phyloP scores from a whole-genome alignment of 1,139 yeast species.

The Suhomyces bribrorum region DNA sequence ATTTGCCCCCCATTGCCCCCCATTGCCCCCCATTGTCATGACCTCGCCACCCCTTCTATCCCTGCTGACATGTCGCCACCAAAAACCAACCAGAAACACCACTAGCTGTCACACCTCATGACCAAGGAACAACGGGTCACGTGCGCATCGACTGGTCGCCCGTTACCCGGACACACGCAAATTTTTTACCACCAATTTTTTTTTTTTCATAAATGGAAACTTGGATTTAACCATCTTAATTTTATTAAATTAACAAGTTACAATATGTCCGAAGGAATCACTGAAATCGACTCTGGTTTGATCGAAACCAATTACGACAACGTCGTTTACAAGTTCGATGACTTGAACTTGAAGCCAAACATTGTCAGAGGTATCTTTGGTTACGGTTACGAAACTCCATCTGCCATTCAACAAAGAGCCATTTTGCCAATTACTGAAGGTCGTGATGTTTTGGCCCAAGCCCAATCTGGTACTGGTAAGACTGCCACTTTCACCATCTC shows the following conservation, averaged over 20 bases:
- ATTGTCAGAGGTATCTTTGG: constrained; percentile 90
- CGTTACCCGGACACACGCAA: constrained; percentile 19
- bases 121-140: constrained; percentile 1
- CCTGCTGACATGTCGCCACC: too few species aligned
- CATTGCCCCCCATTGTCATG: too few species aligned
- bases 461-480: constrained; percentile 99
- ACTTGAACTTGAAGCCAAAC: constrained; percentile 76
- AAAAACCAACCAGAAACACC: too few species aligned
- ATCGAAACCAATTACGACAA: constrained; percentile 98
- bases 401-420: constrained; percentile 98
- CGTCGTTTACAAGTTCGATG: constrained; percentile 87
- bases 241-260: constrained; percentile 3
- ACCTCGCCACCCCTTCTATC: neutral
- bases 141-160: constrained; percentile 12
- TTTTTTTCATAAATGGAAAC: constrained; percentile 7
- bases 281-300: constrained; percentile 79
- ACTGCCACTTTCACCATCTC: constrained; percentile 98
- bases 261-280: constrained; percentile 58
- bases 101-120: neutral
- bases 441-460: constrained; percentile 97
- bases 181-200: constrained; percentile 11
- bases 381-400: constrained; percentile 97
- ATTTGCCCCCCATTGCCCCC: too few species aligned
- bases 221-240: neutral
- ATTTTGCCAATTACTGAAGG: constrained; percentile 95